Evolutionary conservation across 306 rosid species (phyloP), one percentile per base, ranked within the genome.

Genomic region (Cucumis hystrix): DNA sequence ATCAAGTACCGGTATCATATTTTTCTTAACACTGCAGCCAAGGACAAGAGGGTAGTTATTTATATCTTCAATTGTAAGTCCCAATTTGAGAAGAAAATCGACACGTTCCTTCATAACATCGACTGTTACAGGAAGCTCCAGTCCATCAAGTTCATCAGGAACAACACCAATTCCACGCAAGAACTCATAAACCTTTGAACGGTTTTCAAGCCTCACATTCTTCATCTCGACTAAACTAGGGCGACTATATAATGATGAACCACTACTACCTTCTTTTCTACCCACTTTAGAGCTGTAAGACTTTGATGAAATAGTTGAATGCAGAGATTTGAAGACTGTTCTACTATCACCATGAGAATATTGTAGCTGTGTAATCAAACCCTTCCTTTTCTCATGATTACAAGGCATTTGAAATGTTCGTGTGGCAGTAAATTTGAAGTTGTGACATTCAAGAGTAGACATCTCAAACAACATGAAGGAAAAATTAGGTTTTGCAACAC

Each of bases 101-200:
- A 96, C 84, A 1, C 99, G 97, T 78, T 92, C 97, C 84, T 85
- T 88, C 98, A 96, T 92, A 80, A 96, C 93, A 63, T 92, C 97
- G 58, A 86, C 96, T 5, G 97, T 86, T 74, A 92, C 98, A 33
- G 97, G 98, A 85, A 96, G 99, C 77, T 96, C 99, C 86, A 96
- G 83, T 37, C 98, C 99, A 79, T 96, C 99, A 81, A 96, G 99
- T 85, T 96, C 99, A 86, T 96, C 97, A 75, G 98, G 98, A 78
- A 88, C 87, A 69, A 96, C 76, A 43, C 99, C 99, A 80, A 92
- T 85, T 40, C 84, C 87, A 33, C 85, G 80, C 80, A 95, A 86
- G 80, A 92, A 95, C 67, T 88, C 91, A 11, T 95, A 92, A 81
- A 92, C 96, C 78, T 80, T 78, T 28, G 84, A 89, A 13, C 98